A percentile compares a stretch with the other conserved stretches of the same genome.
phyloP scores from a whole-genome alignment of 345 rosid genomes.

The Streptanthus diversifolius region DNA sequence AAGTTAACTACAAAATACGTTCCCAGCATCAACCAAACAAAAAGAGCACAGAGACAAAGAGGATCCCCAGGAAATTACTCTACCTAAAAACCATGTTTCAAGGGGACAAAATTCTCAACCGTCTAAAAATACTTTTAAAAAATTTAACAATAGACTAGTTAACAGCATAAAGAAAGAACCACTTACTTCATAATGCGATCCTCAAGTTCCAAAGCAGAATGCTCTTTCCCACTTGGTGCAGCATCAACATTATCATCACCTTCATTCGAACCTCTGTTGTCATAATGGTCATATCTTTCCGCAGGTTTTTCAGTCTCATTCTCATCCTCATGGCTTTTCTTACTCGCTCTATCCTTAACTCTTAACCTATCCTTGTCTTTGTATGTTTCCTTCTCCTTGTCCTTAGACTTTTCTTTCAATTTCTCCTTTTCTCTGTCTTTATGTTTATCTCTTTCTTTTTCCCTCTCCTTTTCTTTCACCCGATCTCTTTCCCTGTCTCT shows the following conservation, averaged over 20 bases:
- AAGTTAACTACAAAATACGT: not conserved
- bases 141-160: not conserved
- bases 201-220: constrained; percentile 43
- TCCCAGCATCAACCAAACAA: constrained; percentile 1
- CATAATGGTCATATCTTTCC: constrained; percentile 37
- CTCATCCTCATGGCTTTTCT: constrained; percentile 52
- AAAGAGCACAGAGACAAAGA: not conserved
- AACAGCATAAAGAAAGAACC: constrained; percentile 1
- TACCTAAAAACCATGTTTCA: not conserved
- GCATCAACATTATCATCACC: constrained; percentile 35
- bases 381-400: constrained; percentile 35
- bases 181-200: constrained; percentile 73
- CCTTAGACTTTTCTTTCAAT: constrained; percentile 22
- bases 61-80: not conserved
- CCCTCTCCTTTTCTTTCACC: constrained; percentile 44
- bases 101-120: not conserved
- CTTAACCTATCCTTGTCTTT: constrained; percentile 50
- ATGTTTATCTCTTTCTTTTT: constrained; percentile 37
- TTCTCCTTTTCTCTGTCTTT: constrained; percentile 40
- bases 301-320: constrained; percentile 43
- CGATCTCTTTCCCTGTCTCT: constrained; percentile 40
- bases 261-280: constrained; percentile 38
- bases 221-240: constrained; percentile 36
- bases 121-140: not conserved
- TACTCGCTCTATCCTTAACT: constrained; percentile 42